Evolutionary conservation across 2,329 filamentous ascomycete genomes (phyloP).

Genomic region (Talaromyces amestolkiae): DNA sequence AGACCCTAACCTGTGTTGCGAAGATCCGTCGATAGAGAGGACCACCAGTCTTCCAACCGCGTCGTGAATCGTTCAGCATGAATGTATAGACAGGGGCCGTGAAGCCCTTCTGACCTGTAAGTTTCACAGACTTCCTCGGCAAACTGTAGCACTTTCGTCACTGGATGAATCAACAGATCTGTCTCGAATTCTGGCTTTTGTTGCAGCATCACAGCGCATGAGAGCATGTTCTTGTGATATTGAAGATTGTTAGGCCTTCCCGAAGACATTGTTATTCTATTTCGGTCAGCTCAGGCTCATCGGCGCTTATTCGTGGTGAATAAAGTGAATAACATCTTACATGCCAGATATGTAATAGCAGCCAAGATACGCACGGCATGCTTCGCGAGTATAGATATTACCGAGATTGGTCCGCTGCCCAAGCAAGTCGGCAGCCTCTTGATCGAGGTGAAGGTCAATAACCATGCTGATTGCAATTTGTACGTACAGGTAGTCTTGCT

Average conservation of each 20-base stretch:
- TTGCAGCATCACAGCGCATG: constrained; percentile 24
- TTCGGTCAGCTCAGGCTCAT: constrained; percentile 11
- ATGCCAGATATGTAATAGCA: constrained; percentile 23
- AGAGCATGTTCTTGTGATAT: constrained; percentile 22
- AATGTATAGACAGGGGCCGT: constrained; percentile 18
- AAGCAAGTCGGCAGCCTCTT: constrained; percentile 18
- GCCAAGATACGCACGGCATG: constrained; percentile 22
- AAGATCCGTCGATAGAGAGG: constrained; percentile 20
- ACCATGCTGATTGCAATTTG: constrained; percentile 25
- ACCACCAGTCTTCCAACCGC: constrained; percentile 23
- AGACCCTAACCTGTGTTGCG: constrained; percentile 16
- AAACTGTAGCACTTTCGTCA: constrained; percentile 25
- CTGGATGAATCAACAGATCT: constrained; percentile 25
- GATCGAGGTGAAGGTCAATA: constrained; percentile 23
- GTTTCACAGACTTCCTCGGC: constrained; percentile 23
- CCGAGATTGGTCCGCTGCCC: constrained; percentile 14
- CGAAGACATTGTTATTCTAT: constrained; percentile 21
- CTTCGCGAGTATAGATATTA: constrained; percentile 14
- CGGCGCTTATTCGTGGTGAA: neutral
- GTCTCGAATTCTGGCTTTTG: constrained; percentile 24
- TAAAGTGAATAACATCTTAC: constrained; percentile 14
- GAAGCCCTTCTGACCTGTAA: constrained; percentile 18
- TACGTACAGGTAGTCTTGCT: constrained; percentile 23
- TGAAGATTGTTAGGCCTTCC: constrained; percentile 21
- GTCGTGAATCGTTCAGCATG: constrained; percentile 22